Evolutionary conservation across 768 basidiomycete species (phyloP).

Genomic region (Multifurca ochricompacta): DNA sequence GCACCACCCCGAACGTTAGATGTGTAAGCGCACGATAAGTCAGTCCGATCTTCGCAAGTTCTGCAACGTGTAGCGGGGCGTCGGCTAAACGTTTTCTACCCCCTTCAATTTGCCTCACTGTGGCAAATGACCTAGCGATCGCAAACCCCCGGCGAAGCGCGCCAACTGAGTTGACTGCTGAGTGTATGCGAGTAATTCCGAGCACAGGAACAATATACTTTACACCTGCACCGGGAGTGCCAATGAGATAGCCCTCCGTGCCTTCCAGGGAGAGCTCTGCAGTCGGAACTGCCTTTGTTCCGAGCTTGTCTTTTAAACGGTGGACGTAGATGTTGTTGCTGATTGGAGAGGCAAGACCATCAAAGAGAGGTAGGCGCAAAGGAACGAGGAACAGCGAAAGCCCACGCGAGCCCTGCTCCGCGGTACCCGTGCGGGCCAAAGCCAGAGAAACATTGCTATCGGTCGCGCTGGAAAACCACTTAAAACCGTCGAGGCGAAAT

Average conservation of each 20-base stretch:
- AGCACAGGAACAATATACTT: constrained; percentile 62
- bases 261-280: constrained; percentile 61
- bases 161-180: constrained; percentile 47
- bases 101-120: constrained; percentile 47
- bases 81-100: constrained; percentile 45
- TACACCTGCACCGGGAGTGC: constrained; percentile 50
- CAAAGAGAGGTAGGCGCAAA: constrained; percentile 45
- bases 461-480: constrained; percentile 82
- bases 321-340: constrained; percentile 66
- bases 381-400: constrained; percentile 73
- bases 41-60: constrained; percentile 51
- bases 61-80: constrained; percentile 53
- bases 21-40: constrained; percentile 61
- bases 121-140: constrained; percentile 57
- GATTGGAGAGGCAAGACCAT: constrained; percentile 34
- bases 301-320: constrained; percentile 71
- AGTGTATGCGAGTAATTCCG: constrained; percentile 71
- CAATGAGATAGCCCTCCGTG: constrained; percentile 57
- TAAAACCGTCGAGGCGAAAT: constrained; percentile 61
- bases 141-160: constrained; percentile 53
- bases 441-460: constrained; percentile 68
- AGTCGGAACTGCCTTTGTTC: constrained; percentile 66
- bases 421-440: constrained; percentile 60
- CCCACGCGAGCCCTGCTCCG: constrained; percentile 48
- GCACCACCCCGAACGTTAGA: constrained; percentile 50